Percentiles rank a stretch among this genome's conserved stretches.
Evolutionary conservation across 129 eudicot species (phyloP).

Genomic region (Flaveria trinervia): DNA sequence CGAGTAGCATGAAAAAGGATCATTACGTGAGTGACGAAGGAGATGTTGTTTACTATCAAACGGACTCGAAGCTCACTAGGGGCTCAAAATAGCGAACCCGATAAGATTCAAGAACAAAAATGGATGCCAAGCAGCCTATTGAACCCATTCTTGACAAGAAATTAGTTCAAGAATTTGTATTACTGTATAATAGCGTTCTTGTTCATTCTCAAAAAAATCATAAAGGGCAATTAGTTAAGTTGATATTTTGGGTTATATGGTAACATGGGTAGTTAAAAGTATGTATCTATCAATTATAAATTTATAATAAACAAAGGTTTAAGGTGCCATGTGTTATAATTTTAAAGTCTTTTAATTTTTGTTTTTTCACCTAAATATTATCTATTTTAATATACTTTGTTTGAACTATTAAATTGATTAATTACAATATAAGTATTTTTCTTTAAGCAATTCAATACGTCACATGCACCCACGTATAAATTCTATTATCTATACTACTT

Average conservation of each 20-base stretch:
- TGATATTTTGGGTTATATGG: conserved; percentile 20
- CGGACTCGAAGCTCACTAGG: conserved; percentile 54
- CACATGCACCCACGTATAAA: no score
- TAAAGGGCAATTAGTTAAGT: conserved; percentile 24
- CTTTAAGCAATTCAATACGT: no score
- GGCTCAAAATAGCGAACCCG: conserved; percentile 25
- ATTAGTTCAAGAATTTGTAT: conserved; percentile 3
- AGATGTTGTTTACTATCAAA: conserved; percentile 74
- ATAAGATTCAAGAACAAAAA: neutral
- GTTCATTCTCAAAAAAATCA: conserved; percentile 21
- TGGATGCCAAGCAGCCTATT: neutral
- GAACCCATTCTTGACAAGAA: neutral
- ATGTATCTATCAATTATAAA: neutral
- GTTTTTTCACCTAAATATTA: no score
- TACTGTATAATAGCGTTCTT: neutral
- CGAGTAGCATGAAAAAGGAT: conserved; percentile 71
- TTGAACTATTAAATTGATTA: no score
- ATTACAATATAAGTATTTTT: no score
- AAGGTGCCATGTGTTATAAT: no score
- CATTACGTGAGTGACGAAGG: conserved; percentile 89
- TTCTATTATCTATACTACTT: no score
- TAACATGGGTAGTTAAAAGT: conserved; percentile 18
- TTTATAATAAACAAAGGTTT: conserved; percentile 11
- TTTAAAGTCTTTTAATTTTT: no score
- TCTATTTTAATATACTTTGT: no score